A percentile compares a stretch with the other conserved stretches of the same genome.
These are phyloP conservation scores for Alloteropsis semialata DNA, from an alignment of 176 grass and related monocot species.

Conservation along the genomic window DNA sequence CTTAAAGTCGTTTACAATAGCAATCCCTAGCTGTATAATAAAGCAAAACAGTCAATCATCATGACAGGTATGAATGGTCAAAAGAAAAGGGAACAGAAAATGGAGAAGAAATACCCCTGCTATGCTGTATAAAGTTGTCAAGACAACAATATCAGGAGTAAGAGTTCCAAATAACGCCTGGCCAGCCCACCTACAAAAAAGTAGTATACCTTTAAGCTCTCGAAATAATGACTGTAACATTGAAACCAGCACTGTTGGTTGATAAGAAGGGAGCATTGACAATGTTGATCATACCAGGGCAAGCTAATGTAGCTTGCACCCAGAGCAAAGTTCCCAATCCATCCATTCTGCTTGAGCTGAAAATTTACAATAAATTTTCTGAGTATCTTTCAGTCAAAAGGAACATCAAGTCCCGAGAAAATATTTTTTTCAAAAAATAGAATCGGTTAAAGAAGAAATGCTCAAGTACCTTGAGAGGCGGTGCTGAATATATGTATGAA, in stretches of 20 bases:
- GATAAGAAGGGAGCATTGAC: conserved; percentile 6
- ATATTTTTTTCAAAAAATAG: neutral
- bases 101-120: conserved; percentile 65
- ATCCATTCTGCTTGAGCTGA: conserved; percentile 95
- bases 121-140: conserved; percentile 86
- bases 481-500: conserved; percentile 99
- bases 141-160: conserved; percentile 86
- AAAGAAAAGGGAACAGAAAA: conserved; percentile 23
- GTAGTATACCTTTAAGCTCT: conserved; percentile 20
- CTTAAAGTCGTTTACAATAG: conserved; percentile 82
- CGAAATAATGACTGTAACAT: conserved; percentile 22
- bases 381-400: neutral
- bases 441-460: conserved; percentile 10
- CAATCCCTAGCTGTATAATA: conserved; percentile 57
- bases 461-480: conserved; percentile 80
- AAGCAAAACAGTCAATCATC: conserved; percentile 10
- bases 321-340: conserved; percentile 98
- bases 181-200: conserved; percentile 85
- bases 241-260: conserved; percentile 4
- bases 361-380: conserved; percentile 21
- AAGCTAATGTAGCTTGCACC: conserved; percentile 95
- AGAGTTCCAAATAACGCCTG: conserved; percentile 96
- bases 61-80: conserved; percentile 4
- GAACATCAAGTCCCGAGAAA: conserved; percentile 2
- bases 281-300: conserved; percentile 60